Percentiles rank a stretch among this genome's conserved stretches.
phyloP scores from a whole-genome alignment of 495 filamentous ascomycete species.

The Xylaria grammica region DNA sequence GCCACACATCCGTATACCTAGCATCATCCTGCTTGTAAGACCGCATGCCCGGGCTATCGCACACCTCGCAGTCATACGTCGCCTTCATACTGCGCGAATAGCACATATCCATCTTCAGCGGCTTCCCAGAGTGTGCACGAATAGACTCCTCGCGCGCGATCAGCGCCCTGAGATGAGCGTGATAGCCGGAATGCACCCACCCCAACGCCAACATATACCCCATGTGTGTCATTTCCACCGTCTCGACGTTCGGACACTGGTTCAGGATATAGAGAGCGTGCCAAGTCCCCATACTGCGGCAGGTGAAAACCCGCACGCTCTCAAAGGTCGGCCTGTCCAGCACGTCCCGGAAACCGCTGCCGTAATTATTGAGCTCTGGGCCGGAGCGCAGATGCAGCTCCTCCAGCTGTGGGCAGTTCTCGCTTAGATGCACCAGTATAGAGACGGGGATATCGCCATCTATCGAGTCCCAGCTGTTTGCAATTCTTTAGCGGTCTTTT shows the following conservation, averaged over 20 bases:
- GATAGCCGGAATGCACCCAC: background rate
- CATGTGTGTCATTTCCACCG: conserved; percentile 5
- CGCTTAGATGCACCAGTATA: conserved; percentile 2
- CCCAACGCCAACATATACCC: background rate
- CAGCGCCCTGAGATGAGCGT: background rate
- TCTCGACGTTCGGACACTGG: conserved; percentile 9
- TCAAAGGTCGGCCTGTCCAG: background rate
- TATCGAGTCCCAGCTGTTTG: conserved; percentile 11
- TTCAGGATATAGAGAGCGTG: conserved; percentile 1
- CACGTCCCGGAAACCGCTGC: background rate
- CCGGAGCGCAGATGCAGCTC: conserved; percentile 12
- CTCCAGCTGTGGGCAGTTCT: background rate
- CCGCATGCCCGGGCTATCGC: background rate
- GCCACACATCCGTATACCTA: conserved; percentile 5
- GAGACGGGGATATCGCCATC: conserved; percentile 15
- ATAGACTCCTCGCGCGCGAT: conserved; percentile 8
- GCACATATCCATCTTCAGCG: conserved; percentile 15
- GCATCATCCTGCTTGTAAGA: background rate
- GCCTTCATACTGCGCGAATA: background rate
- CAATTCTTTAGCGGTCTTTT: background rate
- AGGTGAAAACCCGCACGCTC: background rate
- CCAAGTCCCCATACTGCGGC: conserved; percentile 5
- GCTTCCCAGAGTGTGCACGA: background rate
- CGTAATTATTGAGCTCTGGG: background rate
- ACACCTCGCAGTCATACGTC: background rate